Percentiles rank a stretch among this genome's conserved stretches.
Conservation (phyloP, 306 rosid species). For the Vicia villosa region DNA sequence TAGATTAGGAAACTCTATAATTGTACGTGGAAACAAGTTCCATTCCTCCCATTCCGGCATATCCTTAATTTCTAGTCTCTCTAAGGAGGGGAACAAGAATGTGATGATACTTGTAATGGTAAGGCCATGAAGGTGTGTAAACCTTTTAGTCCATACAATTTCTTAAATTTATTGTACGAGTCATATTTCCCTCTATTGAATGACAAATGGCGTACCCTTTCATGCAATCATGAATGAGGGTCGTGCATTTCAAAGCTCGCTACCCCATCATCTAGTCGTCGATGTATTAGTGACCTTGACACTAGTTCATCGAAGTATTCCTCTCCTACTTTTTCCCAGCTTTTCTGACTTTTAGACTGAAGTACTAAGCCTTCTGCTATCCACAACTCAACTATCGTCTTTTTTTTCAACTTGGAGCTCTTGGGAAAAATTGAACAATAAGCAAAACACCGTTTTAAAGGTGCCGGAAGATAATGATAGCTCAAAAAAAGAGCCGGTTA, state of each 20-base stretch:
- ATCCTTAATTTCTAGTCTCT: not conserved
- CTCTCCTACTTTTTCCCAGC: no score
- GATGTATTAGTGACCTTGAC: conserved; percentile 41
- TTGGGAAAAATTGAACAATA: conserved; percentile 39
- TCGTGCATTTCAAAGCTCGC: no score
- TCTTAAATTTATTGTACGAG: conserved; percentile 3
- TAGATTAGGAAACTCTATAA: no score
- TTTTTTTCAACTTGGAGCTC: conserved; percentile 1
- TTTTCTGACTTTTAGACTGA: no score
- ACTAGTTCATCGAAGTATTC: no score
- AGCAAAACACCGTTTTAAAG: conserved; percentile 34
- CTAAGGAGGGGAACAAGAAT: not conserved
- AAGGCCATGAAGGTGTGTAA: conserved; percentile 24
- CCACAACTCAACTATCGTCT: no score
- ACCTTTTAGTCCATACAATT: not conserved
- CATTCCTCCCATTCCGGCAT: conserved; percentile 36
- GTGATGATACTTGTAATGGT: not conserved
- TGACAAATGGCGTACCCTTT: conserved; percentile 44
- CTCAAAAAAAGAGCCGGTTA: conserved; percentile 9
- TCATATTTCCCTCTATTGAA: conserved; percentile 15
- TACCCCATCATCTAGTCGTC: no score
- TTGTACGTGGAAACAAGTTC: not conserved
- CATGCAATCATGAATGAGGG: no score
- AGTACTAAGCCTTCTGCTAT: no score
- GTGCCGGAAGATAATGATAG: conserved; percentile 22